Evolutionary conservation across 2,329 filamentous ascomycete genomes (phyloP).

Genomic region (Clarireedia homoeocarpa): DNA sequence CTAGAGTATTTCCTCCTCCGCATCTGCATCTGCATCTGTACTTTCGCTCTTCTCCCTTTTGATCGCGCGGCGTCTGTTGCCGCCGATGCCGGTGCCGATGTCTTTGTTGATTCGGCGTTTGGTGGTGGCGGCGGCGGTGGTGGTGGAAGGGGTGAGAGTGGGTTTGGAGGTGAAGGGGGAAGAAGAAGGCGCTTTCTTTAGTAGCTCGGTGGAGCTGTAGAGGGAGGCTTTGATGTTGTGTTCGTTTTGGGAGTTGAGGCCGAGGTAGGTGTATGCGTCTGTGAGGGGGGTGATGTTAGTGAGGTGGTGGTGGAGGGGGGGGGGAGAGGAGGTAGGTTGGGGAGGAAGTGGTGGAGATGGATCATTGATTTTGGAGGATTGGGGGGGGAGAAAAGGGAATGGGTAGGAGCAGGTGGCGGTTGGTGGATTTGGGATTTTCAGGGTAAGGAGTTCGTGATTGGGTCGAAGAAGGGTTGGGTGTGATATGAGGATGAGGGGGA

Average conservation of each 20-base stretch:
- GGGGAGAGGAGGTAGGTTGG: neutral
- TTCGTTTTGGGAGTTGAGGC: slow-evolving; percentile 50
- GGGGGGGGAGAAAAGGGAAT: neutral
- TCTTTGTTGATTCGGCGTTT: neutral
- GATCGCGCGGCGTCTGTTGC: too few relatives aligned
- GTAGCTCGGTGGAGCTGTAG: slow-evolving; percentile 40
- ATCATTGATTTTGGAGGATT: neutral
- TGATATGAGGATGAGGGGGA: neutral
- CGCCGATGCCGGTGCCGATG: neutral
- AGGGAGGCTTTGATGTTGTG: slow-evolving; percentile 55
- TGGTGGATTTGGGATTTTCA: neutral
- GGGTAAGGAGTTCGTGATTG: too few relatives aligned
- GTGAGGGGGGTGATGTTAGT: neutral
- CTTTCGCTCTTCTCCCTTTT: too few relatives aligned
- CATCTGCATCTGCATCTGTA: too few relatives aligned
- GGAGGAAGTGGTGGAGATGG: neutral
- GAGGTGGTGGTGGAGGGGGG: neutral
- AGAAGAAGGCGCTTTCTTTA: slow-evolving; percentile 7
- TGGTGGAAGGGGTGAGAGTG: neutral
- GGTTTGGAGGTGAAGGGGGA: neutral
- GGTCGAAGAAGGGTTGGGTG: neutral
- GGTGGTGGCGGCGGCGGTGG: too few relatives aligned
- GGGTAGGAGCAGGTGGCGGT: too few relatives aligned
- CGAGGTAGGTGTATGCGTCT: slow-evolving; percentile 64
- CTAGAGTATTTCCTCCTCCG: too few relatives aligned